Conservation (phyloP, 192 early-diverging fungal species). For the Coemansia sp. region DNA sequence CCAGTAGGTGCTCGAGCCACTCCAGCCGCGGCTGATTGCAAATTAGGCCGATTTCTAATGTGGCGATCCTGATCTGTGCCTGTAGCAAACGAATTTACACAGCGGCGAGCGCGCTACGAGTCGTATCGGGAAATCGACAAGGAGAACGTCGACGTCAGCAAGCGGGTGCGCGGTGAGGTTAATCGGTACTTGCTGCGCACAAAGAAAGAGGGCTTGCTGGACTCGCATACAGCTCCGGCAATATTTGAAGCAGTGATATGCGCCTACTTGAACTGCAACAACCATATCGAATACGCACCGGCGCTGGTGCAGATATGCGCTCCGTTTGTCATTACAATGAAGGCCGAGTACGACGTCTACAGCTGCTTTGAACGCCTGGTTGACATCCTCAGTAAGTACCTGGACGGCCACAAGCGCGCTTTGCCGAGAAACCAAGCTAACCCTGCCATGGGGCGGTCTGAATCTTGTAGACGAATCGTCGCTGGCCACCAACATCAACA, state of each 20-base stretch:
- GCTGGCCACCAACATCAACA: constrained; percentile 59
- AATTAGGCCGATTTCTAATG: no score
- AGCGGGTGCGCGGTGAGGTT: constrained; percentile 77
- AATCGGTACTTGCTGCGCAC: constrained; percentile 57
- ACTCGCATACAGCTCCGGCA: constrained; percentile 48
- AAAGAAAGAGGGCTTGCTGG: constrained; percentile 27
- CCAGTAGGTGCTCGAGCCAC: no score
- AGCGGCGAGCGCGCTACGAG: constrained; percentile 55
- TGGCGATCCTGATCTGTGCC: background rate
- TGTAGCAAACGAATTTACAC: constrained; percentile 62
- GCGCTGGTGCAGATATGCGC: constrained; percentile 73
- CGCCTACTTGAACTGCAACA: constrained; percentile 76
- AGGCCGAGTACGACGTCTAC: constrained; percentile 73
- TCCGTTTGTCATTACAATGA: constrained; percentile 73
- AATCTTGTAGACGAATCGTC: constrained; percentile 63
- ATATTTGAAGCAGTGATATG: constrained; percentile 85
- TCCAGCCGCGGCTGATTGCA: no score
- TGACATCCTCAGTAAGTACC: constrained; percentile 57
- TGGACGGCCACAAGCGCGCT: background rate
- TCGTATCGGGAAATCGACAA: constrained; percentile 72
- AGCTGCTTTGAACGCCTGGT: constrained; percentile 78
- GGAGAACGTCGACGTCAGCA: constrained; percentile 54
- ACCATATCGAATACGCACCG: constrained; percentile 70
- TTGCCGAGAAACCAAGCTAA: background rate
- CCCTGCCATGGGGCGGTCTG: background rate